Conservation (phyloP, 2,329 filamentous ascomycete species). For the Parastagonospora avenae region DNA sequence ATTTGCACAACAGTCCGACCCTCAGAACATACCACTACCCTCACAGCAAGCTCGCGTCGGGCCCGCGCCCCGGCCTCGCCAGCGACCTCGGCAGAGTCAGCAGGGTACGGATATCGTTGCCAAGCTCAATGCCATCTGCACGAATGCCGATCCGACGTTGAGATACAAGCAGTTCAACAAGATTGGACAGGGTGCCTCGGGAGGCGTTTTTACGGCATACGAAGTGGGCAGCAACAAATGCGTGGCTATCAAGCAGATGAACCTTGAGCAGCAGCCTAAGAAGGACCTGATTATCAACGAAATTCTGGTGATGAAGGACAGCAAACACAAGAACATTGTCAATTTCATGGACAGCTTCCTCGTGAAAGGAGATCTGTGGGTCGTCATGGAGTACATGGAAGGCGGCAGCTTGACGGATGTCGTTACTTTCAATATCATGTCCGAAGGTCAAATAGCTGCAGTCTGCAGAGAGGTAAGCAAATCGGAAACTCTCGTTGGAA, state of each 20-base stretch:
- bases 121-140: conserved; percentile 87
- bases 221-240: conserved; percentile 82
- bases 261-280: conserved; percentile 96
- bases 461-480: conserved; percentile 79
- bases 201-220: conserved; percentile 91
- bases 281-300: conserved; percentile 99
- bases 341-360: conserved; percentile 99
- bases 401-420: conserved; percentile 97
- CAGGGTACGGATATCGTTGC: conserved; percentile 78
- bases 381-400: conserved; percentile 99
- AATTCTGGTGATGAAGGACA: conserved; percentile 98
- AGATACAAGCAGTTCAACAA: conserved; percentile 89
- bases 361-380: conserved; percentile 89
- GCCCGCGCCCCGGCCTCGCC: conserved; percentile 71
- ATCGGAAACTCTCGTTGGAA: background rate
- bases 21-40: conserved; percentile 51
- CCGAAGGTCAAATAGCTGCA: conserved; percentile 93
- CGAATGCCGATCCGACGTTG: conserved; percentile 83
- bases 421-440: conserved; percentile 99
- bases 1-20: conserved; percentile 47
- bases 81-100: conserved; percentile 76
- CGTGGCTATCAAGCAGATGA: conserved; percentile 99
- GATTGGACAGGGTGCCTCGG: conserved; percentile 96
- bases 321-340: conserved; percentile 97
- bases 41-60: conserved; percentile 58